Conservation (phyloP, 257 asterid genomes). For the Primulina eburnea region DNA sequence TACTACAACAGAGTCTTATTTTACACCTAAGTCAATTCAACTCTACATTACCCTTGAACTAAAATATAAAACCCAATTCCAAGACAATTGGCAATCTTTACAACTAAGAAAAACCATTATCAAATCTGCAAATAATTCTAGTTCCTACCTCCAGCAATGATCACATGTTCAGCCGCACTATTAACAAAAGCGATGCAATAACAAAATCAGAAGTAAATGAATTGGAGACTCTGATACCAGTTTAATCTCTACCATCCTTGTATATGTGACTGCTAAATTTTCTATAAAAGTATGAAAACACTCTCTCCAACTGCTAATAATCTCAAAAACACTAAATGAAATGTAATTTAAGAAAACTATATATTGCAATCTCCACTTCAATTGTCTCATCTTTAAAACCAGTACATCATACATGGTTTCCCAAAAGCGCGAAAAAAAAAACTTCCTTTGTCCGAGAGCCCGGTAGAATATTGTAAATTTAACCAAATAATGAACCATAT, state of each 20-base stretch:
- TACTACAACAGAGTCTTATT: too few relatives aligned
- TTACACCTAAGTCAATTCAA: too few relatives aligned
- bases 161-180: neutral
- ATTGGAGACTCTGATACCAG: neutral
- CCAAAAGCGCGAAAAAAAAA: neutral
- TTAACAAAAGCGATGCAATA: neutral
- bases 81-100: neutral
- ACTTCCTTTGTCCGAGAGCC: neutral
- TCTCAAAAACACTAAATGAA: neutral
- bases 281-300: neutral
- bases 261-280: neutral
- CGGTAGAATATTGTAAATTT: too few relatives aligned
- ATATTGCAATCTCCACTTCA: neutral
- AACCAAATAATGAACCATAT: neutral
- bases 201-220: neutral
- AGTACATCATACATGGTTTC: neutral
- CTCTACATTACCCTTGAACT: too few relatives aligned
- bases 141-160: neutral
- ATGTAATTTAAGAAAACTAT: neutral
- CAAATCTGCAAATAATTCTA: neutral
- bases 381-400: neutral
- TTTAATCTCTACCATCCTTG: neutral
- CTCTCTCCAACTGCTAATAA: neutral
- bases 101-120: neutral
- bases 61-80: neutral